Evolutionary conservation across 2,329 filamentous ascomycete species (phyloP).

Genomic region (Cordyceps cicadae): DNA sequence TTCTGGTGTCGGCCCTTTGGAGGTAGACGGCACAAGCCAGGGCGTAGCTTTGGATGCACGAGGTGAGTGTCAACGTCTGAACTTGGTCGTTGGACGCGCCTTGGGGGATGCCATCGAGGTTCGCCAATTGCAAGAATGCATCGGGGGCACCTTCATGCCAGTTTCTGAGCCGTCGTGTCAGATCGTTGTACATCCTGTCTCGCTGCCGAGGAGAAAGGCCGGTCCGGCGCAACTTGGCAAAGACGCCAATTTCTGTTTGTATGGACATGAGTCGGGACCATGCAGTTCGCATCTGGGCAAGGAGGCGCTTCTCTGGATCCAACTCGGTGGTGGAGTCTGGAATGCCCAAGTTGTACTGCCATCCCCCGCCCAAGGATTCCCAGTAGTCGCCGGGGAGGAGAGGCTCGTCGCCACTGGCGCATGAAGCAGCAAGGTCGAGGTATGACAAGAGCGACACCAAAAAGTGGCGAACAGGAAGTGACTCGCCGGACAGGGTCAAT

Average conservation of each 20-base stretch:
- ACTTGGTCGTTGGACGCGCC: slow-evolving; percentile 6
- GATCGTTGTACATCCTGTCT: slow-evolving; percentile 10
- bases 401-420: slow-evolving; percentile 28
- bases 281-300: slow-evolving; percentile 14
- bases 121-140: slow-evolving; percentile 5
- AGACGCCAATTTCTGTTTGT: slow-evolving; percentile 14
- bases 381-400: slow-evolving; percentile 30
- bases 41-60: slow-evolving; percentile 14
- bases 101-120: neutral
- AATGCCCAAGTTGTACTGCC: slow-evolving; percentile 24
- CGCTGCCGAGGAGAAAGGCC: slow-evolving; percentile 2
- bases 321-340: slow-evolving; percentile 12
- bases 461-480: slow-evolving; percentile 18
- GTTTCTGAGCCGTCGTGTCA: slow-evolving; percentile 10
- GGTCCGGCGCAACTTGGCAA: slow-evolving; percentile 7
- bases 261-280: slow-evolving; percentile 17
- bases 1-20: slow-evolving; percentile 9
- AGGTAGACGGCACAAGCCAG: slow-evolving; percentile 13
- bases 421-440: slow-evolving; percentile 30
- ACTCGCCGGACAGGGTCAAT: neutral
- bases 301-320: slow-evolving; percentile 3
- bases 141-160: slow-evolving; percentile 15
- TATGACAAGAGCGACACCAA: slow-evolving; percentile 31
- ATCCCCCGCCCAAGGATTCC: slow-evolving; percentile 28
- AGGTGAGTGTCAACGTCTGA: slow-evolving; percentile 11